Base-by-base conservation (phyloP, 768 basidiomycete species). In the Dioszegia hungarica region DNA sequence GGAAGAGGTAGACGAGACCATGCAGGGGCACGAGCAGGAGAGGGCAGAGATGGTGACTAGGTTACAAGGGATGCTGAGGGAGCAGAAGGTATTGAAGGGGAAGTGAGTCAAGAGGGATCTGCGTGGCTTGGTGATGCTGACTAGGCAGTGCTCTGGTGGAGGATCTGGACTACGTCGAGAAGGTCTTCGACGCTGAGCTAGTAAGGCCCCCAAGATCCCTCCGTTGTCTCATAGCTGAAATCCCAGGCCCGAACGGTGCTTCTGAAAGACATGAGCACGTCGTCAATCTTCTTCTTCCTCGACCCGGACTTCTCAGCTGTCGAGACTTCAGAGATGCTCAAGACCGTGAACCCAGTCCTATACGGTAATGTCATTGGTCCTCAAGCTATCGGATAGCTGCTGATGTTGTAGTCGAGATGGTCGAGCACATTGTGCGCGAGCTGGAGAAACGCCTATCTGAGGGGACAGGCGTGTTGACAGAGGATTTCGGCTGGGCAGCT, bases 231-330 rank as follows among this genome's bases (percentile, higher is more conserved):
- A 34, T 31, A 5, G 10, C 47, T 56, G 12, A 59, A 39, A 17
- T 5, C 27, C 5, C 36, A 71, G 69, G 53, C 69, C 1, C 66
- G 68, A 6, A 57, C 65, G 3, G 54, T 56, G 17, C 15, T 56
- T 51, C 69, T 94, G 19, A 79, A 81, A 36, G 90, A 94, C 61
- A 80, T 95, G 34, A 82, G 87, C 0, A 64, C 70, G 1, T 78
- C 85, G 22, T 86, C 84, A 0, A 83, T 86, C 0, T 94, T 86
- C 74, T 84, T 94, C 76, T 97, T 95, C 73, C 73, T 82, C 17
- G 82, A 84, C 3, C 89, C 89, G 0, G 78, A 87, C 49, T 81
- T 84, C 54, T 48, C 75, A 0, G 0, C 68, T 75, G 47, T 74
- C 68, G 83, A 85, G 53, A 85, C 88, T 0, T 66, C 75, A 43